Percentiles rank a stretch among this genome's conserved stretches.
Conservation (phyloP, 2,329 filamentous ascomycete species). For the Cladosporium sp. region DNA sequence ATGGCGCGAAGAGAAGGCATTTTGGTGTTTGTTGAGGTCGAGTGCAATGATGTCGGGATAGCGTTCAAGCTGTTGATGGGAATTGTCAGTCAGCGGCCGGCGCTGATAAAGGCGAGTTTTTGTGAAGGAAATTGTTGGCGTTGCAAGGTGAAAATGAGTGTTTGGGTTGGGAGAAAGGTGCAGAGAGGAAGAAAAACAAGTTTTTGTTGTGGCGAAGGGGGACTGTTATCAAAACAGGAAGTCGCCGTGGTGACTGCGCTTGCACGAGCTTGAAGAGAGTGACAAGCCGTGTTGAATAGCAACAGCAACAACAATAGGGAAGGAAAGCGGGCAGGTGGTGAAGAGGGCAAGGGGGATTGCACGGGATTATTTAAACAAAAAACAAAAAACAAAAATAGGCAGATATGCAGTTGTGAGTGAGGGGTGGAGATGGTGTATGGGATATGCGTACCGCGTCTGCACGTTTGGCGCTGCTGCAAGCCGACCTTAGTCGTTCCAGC, state of each 20-base stretch:
- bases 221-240: slow-evolving; percentile 15
- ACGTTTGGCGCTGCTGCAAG: slow-evolving; percentile 15
- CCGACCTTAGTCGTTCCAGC: slow-evolving; percentile 10
- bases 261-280: slow-evolving; percentile 1
- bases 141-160: slow-evolving; percentile 5
- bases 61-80: slow-evolving; percentile 9
- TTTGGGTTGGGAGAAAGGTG: slow-evolving; percentile 5
- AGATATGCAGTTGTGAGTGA: background rate
- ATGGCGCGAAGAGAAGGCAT: slow-evolving; percentile 33
- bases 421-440: background rate
- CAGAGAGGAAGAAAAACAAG: slow-evolving; percentile 3
- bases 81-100: slow-evolving; percentile 20
- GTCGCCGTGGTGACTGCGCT: slow-evolving; percentile 10
- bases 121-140: slow-evolving; percentile 2
- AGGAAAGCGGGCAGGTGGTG: background rate
- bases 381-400: background rate
- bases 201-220: background rate
- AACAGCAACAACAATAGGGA: slow-evolving; percentile 15
- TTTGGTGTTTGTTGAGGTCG: slow-evolving; percentile 3
- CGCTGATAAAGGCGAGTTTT: background rate
- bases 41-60: background rate
- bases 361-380: background rate
- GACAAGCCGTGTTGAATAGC: slow-evolving; percentile 3
- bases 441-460: slow-evolving; percentile 19
- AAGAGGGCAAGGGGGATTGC: background rate